Base-by-base conservation (phyloP, 2,329 filamentous ascomycete genomes). In the Tricladium varicosporioides region DNA sequence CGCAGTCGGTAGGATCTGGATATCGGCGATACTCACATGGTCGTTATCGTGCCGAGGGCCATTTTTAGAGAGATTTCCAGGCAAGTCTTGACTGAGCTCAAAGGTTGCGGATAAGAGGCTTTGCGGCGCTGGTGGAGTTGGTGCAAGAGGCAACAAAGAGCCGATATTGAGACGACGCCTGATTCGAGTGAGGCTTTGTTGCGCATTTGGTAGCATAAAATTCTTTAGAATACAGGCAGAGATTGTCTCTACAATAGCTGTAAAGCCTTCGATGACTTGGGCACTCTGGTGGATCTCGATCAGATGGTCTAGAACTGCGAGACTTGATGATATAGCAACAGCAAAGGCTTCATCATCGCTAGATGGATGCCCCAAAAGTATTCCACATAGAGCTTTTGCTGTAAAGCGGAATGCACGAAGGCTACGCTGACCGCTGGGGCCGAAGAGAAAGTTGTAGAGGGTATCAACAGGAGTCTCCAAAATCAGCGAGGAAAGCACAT, bases 21-120 rank as follows among this genome's bases (percentile, higher is more conserved):
- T 81, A 0, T 77, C 58, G 0, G 63, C 32, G 53, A 83, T 80
- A 47, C 76, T 69, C 1, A 63, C 69, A 48, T 76, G 68, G 60
- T 83, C 80, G 57, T 82, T 83, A 62, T 81, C 75, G 57, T 83
- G 79, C 5, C 78, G 70, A 51, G 60, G 48, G 16, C 71, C 70
- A 10, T 62, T 63, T 10, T 62, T 60, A 9, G 68, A 72, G 2
- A 73, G 60, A 36, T 60, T 58, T 31, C 72, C 71, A 36, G 72
- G 73, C 33, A 66, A 58, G 59, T 69, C 67, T 58, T 60, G 59
- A 52, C 36, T 50, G 22, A 69, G 36, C 51, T 67, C 59, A 49
- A 69, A 58, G 22, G 59, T 40, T 65, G 64, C 52, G 57, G 56
- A 44, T 56, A 53, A 19, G 15, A 59, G 27, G 16, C 53, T 60